Evolutionary conservation across 2,329 filamentous ascomycete species (phyloP), one percentile per base, ranked within the genome.

Genomic region (Rutstroemia sydowiana): DNA sequence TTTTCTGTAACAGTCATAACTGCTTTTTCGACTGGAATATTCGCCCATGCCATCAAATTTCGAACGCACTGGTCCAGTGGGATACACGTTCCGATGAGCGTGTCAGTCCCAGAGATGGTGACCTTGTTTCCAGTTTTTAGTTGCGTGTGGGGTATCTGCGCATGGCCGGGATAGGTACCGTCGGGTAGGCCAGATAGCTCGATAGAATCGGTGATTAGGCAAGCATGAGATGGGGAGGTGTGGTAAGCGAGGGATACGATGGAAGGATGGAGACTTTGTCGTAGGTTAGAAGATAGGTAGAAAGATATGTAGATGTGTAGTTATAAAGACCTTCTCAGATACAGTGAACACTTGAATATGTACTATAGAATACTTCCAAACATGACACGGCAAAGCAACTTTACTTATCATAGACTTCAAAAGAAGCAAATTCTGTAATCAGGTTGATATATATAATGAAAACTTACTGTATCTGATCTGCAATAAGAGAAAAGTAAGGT

Each of bases 121-220:
- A 75, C 76, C 45, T 68, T 65, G 23, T 71, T 72, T 0, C 75
- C 75, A 2, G 57, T 55, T 58, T 79, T 79, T 5, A 68, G 68
- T 58, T 79, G 77, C 26, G 69, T 62, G 32, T 68, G 68, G 1
- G 73, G 69, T 18, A 79, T 77, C 57, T 79, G 76, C 1, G 73
- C 66, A 55, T 79, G 73, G 0, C 74, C 74, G 0, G 74, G 72
- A 54, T 79, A 73, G 0, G 70, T 68, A 1, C 76, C 76, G 48
- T 79, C 73, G 0, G 71, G 68, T 1, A 79, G 65, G 7, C 74
- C 75, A 9, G 74, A 73, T 3, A 80, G 69, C 59, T 80, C 76
- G 57, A 78, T 76, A 48, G 69, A 72, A 62, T 79, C 77, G 1
- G 75, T 78, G 53, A 78, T 71, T 42, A 78, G 63, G 44, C 79